Evolutionary conservation across 2,329 filamentous ascomycete genomes (phyloP).

Genomic region (Mycogone perniciosa): DNA sequence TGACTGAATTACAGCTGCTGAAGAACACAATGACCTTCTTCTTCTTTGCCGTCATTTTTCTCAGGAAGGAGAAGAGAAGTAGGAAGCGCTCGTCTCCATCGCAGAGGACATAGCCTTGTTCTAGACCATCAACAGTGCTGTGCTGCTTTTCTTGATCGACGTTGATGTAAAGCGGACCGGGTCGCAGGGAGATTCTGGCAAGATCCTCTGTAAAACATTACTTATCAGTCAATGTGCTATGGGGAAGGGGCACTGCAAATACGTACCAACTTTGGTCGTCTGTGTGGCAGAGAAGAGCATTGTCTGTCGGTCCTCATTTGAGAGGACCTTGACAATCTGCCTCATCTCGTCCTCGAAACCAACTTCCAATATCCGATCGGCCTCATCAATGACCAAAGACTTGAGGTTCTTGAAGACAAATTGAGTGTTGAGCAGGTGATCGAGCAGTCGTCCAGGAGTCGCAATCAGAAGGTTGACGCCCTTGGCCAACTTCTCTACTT

Average conservation of each 20-base stretch:
- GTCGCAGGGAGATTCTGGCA: constrained; percentile 83
- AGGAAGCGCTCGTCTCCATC: constrained; percentile 92
- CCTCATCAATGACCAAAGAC: constrained; percentile 90
- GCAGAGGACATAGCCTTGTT: constrained; percentile 93
- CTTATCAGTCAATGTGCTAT: background rate
- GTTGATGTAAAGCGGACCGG: constrained; percentile 93
- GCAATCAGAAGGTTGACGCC: constrained; percentile 93
- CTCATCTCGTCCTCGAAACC: constrained; percentile 99
- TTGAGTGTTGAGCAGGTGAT: constrained; percentile 83
- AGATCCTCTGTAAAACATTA: constrained; percentile 60
- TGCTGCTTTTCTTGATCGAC: constrained; percentile 86
- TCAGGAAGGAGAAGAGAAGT: constrained; percentile 88
- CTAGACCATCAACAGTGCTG: constrained; percentile 85
- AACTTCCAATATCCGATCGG: constrained; percentile 91
- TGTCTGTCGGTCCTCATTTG: constrained; percentile 80
- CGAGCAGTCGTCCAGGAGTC: constrained; percentile 84
- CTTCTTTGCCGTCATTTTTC: constrained; percentile 68
- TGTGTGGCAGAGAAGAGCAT: constrained; percentile 99
- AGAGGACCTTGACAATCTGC: constrained; percentile 90
- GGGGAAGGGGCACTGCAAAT: background rate
- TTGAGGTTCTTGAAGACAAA: constrained; percentile 92
- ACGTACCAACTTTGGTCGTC: constrained; percentile 75
- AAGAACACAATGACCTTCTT: constrained; percentile 99
- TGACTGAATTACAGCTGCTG: constrained; percentile 85
- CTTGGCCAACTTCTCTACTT: constrained; percentile 89